Evolutionary conservation across 441 rosid genomes (phyloP).

Genomic region (Monsonia emarginata): DNA sequence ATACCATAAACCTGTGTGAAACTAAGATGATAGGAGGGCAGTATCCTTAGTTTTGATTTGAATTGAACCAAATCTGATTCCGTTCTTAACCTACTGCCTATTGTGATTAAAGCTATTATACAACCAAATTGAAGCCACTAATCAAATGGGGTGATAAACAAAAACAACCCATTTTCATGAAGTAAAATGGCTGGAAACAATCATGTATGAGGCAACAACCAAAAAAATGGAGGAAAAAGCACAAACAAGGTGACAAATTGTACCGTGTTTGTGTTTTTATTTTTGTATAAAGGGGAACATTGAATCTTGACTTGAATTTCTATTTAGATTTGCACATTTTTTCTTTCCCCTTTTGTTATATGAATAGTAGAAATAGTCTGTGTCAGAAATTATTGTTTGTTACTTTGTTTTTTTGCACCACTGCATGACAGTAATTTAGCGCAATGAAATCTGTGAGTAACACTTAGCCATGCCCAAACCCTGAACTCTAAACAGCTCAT

Average conservation of each 20-base stretch:
- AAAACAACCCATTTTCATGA: neutral
- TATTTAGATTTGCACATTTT: neutral
- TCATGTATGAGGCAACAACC: neutral
- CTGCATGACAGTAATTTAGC: neutral
- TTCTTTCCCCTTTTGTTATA: neutral
- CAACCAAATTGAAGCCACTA: neutral
- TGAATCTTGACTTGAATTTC: neutral
- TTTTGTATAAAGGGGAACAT: neutral
- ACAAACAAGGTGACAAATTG: neutral
- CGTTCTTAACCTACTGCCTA: neutral
- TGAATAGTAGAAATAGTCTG: neutral
- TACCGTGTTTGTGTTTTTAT: neutral
- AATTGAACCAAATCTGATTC: neutral
- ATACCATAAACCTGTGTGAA: neutral
- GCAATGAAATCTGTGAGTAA: neutral
- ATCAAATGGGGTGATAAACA: neutral
- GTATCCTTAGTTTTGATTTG: neutral
- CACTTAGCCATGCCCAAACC: neutral
- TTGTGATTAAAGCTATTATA: neutral
- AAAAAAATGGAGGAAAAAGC: neutral
- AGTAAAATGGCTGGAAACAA: neutral
- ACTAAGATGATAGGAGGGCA: neutral
- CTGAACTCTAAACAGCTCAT: neutral
- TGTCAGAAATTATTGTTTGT: neutral
- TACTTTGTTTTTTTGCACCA: neutral